Conservation (phyloP, 192 early-diverging fungal species). For the Rhizophagus sp. region DNA sequence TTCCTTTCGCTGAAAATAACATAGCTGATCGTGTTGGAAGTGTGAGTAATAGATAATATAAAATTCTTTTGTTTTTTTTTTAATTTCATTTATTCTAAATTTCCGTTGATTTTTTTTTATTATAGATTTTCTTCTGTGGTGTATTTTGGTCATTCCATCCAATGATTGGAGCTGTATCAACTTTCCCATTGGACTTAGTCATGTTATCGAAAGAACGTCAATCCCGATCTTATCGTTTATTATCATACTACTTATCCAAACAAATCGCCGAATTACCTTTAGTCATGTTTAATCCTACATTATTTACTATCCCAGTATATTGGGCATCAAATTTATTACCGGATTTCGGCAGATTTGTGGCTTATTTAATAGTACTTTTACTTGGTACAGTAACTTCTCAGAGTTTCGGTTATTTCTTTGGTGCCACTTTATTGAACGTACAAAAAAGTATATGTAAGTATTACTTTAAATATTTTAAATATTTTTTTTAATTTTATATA, state of each 20-base stretch:
- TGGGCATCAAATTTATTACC: not conserved
- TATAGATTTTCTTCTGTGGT: not conserved
- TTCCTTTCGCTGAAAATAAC: not conserved
- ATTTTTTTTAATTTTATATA: too few species aligned
- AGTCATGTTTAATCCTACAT: not conserved
- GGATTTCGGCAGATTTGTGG: not conserved
- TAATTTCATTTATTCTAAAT: not conserved
- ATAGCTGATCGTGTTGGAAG: not conserved
- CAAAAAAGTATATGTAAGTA: conserved; percentile 3
- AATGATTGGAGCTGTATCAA: not conserved
- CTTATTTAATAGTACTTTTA: not conserved
- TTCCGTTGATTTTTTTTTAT: not conserved
- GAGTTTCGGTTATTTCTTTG: conserved; percentile 22
- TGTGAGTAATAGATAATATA: not conserved
- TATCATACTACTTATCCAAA: conserved; percentile 12
- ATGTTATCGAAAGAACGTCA: conserved; percentile 24
- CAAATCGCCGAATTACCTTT: conserved; percentile 10
- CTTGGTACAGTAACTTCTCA: not conserved
- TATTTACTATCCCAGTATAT: not conserved
- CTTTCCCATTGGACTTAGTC: conserved; percentile 16
- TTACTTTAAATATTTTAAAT: not conserved
- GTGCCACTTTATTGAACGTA: conserved; percentile 14
- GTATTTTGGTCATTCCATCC: conserved; percentile 24
- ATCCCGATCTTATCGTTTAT: conserved; percentile 25
- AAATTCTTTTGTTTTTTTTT: not conserved